Evolutionary conservation across 31 red algal genomes (phyloP), one percentile per base, ranked within the genome.

Genomic region (Odonthalia washingtoniensis): DNA sequence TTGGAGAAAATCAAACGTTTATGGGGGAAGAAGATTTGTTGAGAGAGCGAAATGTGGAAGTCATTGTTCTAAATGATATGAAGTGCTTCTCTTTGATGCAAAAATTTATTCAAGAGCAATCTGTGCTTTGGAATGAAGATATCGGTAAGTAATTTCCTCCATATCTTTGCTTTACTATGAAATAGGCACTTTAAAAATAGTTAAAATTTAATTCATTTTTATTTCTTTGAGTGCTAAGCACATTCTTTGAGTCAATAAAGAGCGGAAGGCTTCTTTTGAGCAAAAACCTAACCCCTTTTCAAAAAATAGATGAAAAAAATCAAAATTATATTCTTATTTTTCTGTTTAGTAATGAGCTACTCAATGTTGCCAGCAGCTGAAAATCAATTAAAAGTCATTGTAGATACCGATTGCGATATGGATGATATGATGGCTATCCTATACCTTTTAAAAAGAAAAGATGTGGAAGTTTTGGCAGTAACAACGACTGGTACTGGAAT

Each of bases 341-440:
- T 44, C 42, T 44, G 42, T 44, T 44, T 44, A 44, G 42, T 44
- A 44, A 44, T 44, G 42, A 44, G 42, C 42, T 44, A 44, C 42
- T 44, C 42, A 44, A 44, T 44, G 42, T 44, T 44, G 42, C 42
- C 42, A 44, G 42, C 42, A 44, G 42, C 42, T 44, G 42, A 44
- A 44, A 44, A 44, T 44, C 42, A 44, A 44, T 44, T 67, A 67
- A 67, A 67, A 34, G 33, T 72, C 12, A 85, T 85, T 36, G 46
- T 85, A 53, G 82, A 85, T 40, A 77, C 72, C 53, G 82, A 85
- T 69, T 67, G 65, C 46, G 82, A 67, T 43, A 60, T 69, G 26
- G 82, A 85, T 40, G 82, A 85, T 41, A 66, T 41, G n/a, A 61
- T 85, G 49, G 82, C 82, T 5, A 74, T 85, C 24, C 45, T 72